Conservation (phyloP, 129 eudicot species). For the Flaveria bidentis region DNA sequence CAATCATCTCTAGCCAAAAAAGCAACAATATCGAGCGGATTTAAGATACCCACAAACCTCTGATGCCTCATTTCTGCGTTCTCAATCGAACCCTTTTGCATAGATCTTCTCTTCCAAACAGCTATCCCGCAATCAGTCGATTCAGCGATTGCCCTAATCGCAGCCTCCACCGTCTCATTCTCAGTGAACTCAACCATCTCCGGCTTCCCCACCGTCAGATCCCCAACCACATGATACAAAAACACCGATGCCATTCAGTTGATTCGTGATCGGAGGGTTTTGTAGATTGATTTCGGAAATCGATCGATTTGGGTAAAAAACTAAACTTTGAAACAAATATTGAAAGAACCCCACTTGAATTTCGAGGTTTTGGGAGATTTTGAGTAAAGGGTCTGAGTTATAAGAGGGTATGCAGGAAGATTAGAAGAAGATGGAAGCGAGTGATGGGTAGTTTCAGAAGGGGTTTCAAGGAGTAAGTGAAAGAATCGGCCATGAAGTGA, state of each 20-base stretch:
- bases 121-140: conserved; percentile 82
- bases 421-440: conserved; percentile 58
- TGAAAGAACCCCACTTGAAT: neutral
- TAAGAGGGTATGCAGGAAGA: conserved; percentile 74
- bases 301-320: neutral
- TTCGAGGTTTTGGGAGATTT: no score
- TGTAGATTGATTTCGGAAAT: neutral
- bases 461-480: conserved; percentile 32
- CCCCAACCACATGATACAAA: conserved; percentile 93
- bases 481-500: conserved; percentile 44
- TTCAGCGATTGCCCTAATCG: conserved; percentile 78
- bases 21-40: conserved; percentile 80
- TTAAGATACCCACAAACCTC: conserved; percentile 85
- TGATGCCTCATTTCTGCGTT: conserved; percentile 73
- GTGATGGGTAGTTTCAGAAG: conserved; percentile 51
- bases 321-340: neutral
- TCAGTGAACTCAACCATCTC: conserved; percentile 74
- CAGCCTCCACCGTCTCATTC: conserved; percentile 83
- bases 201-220: conserved; percentile 98
- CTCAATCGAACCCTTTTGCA: conserved; percentile 53
- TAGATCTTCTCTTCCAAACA: conserved; percentile 69
- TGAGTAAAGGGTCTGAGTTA: conserved; percentile 20
- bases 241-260: conserved; percentile 78
- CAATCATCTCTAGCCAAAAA: conserved; percentile 67
- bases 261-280: neutral